phyloP scores from a whole-genome alignment of 345 rosid genomes.

The Ceriops decandra region DNA sequence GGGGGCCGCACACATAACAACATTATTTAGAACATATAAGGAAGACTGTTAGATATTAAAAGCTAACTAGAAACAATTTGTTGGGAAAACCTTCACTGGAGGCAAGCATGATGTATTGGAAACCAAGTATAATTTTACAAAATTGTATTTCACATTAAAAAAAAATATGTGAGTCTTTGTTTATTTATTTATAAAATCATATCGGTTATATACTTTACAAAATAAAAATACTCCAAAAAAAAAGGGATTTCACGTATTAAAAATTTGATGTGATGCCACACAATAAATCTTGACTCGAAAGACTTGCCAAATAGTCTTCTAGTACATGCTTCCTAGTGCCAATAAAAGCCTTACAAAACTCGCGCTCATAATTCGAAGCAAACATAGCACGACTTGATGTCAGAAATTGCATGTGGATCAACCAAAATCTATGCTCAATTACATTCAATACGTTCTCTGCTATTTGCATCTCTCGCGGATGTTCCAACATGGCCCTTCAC shows the following conservation, averaged over 20 bases:
- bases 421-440: conserved; percentile 38
- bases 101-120: background rate
- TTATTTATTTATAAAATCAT: too few species aligned
- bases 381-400: conserved; percentile 61
- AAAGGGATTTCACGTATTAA: too few species aligned
- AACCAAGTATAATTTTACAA: background rate
- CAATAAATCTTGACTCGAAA: conserved; percentile 15
- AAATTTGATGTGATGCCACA: too few species aligned
- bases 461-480: conserved; percentile 22
- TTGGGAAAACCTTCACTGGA: too few species aligned
- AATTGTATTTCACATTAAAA: too few species aligned
- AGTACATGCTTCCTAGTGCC: conserved; percentile 49
- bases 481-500: conserved; percentile 46
- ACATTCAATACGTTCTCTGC: conserved; percentile 21
- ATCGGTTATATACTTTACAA: too few species aligned
- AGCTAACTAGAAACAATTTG: too few species aligned
- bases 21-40: too few species aligned
- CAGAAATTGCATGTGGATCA: conserved; percentile 45
- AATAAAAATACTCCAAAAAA: too few species aligned
- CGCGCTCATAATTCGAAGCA: conserved; percentile 45
- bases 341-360: conserved; percentile 51
- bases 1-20: too few species aligned
- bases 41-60: too few species aligned
- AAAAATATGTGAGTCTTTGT: too few species aligned
- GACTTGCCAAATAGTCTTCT: conserved; percentile 46